Percentiles rank a stretch among this genome's conserved stretches.
These are phyloP conservation scores for Botrytis medusae DNA, from an alignment of 2,329 filamentous ascomycete species.

Conservation along the genomic window DNA sequence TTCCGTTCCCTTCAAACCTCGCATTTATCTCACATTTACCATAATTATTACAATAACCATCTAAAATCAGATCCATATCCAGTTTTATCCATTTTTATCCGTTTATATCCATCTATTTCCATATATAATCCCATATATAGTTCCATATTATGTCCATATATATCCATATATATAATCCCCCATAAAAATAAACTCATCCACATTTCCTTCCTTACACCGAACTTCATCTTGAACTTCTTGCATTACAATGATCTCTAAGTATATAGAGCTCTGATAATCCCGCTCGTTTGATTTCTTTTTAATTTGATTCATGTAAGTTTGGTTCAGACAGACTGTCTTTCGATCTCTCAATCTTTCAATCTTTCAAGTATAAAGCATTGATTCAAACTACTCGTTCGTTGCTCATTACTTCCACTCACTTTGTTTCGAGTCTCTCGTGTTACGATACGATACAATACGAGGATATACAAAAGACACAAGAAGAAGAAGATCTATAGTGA, in stretches of 20 bases:
- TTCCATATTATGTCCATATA: no score
- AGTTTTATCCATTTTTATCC: no score
- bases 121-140: background rate
- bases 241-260: background rate
- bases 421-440: background rate
- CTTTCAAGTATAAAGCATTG: background rate
- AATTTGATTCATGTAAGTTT: background rate
- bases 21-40: background rate
- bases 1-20: background rate
- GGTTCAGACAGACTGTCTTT: background rate
- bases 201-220: background rate
- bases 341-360: background rate
- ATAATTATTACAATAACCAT: background rate
- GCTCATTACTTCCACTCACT: background rate
- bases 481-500: background rate
- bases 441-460: background rate
- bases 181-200: background rate
- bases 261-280: slow-evolving; percentile 2
- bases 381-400: background rate
- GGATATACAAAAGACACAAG: no score
- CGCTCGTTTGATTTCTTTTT: background rate
- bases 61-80: no score
- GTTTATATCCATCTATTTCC: background rate
- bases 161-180: background rate
- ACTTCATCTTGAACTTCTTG: background rate